Base-by-base conservation (phyloP, 1,284 basidiomycete species). In the Rhodotorula sp. region DNA sequence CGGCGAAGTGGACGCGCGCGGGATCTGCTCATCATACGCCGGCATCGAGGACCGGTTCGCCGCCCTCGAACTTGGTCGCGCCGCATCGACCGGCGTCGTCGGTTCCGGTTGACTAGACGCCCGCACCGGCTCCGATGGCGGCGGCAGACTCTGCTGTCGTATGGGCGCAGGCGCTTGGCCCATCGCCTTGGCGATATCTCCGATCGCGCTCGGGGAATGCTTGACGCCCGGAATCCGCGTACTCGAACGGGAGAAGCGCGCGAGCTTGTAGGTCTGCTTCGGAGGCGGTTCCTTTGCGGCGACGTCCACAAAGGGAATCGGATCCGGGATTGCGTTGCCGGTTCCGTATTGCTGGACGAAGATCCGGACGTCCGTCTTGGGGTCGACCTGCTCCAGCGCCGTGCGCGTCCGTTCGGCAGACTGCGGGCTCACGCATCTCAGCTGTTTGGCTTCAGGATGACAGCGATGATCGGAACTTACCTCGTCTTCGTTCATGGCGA, bases 401-500 rank as follows among this genome's bases (percentile, higher is more conserved):
- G 93, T 85, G 62, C 94, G 87, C 62, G 94, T 85, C 62, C 89
- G 87, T 82, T 97, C 94, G 81, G 94, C 96, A 3, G 92, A 92
- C 93, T 64, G 54, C 21, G 52, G 5, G 29, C 20, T 12, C 1
- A 31, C 15, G 47, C 18, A 12, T 16, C 12, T 49, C 5, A 60
- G 58, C 15, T 1, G 18, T 29, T 5, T 8, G 21, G 3, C 23
- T 7, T 23, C 12, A 2, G n/a, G 10, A 31, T 16, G 6, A 16
- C 15, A 7, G 21, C 8, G 5, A n/a, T 18, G 6, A 1, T 5
- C 15, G 1, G 15, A 16, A 26, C 54, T 5, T 21, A 57, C 63
- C 54, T 97, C 93, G 80, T 99, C 97, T 80, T 99, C 96, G 29
- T 89, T 86, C 20, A 99, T 95, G 79, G 97, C 99, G 39, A 97